These are phyloP conservation scores for Ceratocystis colombiana DNA, from an alignment of 2,329 filamentous ascomycete species.

Conservation along the genomic window DNA sequence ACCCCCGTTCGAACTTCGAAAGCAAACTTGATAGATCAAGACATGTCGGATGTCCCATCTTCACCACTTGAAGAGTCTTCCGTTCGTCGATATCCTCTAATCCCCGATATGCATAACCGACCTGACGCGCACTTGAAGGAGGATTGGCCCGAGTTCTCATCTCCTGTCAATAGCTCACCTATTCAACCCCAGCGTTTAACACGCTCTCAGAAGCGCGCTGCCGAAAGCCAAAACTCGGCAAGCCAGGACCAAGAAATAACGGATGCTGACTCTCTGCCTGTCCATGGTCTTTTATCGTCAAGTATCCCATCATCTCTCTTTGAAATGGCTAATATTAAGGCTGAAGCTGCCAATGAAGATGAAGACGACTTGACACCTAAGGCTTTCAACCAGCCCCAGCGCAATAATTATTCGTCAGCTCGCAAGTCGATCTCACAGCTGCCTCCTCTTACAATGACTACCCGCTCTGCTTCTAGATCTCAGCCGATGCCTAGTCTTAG, in stretches of 20 bases:
- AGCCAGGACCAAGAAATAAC: constrained; percentile 16
- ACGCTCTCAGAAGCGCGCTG: constrained; percentile 16
- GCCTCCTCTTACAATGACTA: constrained; percentile 23
- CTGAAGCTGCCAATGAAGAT: background rate
- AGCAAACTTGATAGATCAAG: constrained; percentile 34
- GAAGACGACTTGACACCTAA: background rate
- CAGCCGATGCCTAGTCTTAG: constrained; percentile 5
- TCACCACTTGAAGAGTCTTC: constrained; percentile 42
- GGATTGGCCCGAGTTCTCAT: constrained; percentile 50
- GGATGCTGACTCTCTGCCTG: constrained; percentile 5
- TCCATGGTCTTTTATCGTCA: constrained; percentile 3
- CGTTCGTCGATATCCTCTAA: constrained; percentile 42
- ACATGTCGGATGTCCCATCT: constrained; percentile 43
- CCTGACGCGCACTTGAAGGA: constrained; percentile 30
- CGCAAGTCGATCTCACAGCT: constrained; percentile 18
- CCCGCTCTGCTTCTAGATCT: constrained; percentile 18
- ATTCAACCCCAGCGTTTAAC: constrained; percentile 26
- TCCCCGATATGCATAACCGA: constrained; percentile 43
- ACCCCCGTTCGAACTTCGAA: constrained; percentile 42
- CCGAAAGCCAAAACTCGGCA: background rate
- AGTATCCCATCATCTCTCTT: constrained; percentile 12
- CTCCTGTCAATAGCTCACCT: constrained; percentile 40
- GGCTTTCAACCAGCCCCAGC: background rate
- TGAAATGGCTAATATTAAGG: constrained; percentile 14
- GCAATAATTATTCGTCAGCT: background rate